These are phyloP conservation scores for Brachypodium distachyon DNA, from an alignment of 202 grass and related monocot species.

Conservation along the genomic window DNA sequence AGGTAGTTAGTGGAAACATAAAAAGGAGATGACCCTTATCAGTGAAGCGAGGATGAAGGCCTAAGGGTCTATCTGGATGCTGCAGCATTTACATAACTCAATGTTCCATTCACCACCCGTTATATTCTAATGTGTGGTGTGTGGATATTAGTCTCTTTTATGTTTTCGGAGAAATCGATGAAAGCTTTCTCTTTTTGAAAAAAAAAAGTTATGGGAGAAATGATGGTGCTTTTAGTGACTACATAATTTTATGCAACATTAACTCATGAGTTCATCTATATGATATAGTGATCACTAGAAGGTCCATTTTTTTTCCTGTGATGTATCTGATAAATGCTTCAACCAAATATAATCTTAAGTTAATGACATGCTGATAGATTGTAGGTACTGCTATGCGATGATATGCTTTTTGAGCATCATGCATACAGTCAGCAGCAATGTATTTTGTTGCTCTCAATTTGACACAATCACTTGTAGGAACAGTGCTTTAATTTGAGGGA, in stretches of 20 bases:
- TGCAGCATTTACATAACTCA: no score
- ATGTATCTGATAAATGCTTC: neutral
- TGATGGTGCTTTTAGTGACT: no score
- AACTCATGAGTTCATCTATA: no score
- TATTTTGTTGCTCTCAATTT: neutral
- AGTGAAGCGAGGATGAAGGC: neutral
- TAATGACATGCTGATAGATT: neutral
- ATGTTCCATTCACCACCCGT: no score
- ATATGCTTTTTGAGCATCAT: neutral
- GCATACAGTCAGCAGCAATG: neutral
- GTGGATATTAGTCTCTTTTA: no score
- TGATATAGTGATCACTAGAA: neutral
- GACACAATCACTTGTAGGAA: neutral
- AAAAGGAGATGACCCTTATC: neutral
- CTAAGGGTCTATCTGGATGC: neutral
- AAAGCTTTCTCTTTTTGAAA: no score
- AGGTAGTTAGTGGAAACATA: neutral
- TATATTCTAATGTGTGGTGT: no score
- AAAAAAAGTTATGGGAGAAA: no score
- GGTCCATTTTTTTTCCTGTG: neutral
- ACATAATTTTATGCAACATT: no score
- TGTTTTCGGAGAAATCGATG: no score
- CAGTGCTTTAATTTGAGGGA: neutral
- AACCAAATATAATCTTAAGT: neutral
- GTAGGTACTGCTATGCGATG: neutral